Evolutionary conservation across 768 basidiomycete species (phyloP).

Genomic region (Hericium rajendrae): DNA sequence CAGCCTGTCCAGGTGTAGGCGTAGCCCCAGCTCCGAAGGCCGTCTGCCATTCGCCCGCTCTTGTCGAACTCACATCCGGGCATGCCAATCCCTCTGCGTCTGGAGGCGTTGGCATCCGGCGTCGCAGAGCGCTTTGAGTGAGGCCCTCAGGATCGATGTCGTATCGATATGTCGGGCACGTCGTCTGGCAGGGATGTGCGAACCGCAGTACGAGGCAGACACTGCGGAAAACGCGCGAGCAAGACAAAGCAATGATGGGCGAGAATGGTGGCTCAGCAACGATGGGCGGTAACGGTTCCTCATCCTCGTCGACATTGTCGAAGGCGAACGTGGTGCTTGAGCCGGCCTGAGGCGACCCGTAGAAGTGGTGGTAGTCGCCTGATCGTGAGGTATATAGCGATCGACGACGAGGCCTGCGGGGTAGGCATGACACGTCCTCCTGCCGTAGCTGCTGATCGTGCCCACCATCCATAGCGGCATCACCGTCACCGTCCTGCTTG

Average conservation of each 20-base stretch:
- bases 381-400: not conserved
- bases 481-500: not conserved
- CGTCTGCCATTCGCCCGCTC: too few relatives aligned
- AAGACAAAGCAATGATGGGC: constrained; percentile 63
- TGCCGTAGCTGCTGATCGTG: too few relatives aligned
- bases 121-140: constrained; percentile 27
- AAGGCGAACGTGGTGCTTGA: constrained; percentile 4
- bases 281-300: too few relatives aligned
- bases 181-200: constrained; percentile 70
- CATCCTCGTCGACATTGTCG: constrained; percentile 6
- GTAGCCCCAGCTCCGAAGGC: too few relatives aligned
- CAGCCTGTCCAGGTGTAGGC: too few relatives aligned
- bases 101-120: constrained; percentile 3
- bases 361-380: not conserved
- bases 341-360: not conserved
- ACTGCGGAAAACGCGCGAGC: constrained; percentile 19
- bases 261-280: too few relatives aligned
- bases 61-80: too few relatives aligned
- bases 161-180: constrained; percentile 77
- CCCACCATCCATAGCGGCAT: not conserved
- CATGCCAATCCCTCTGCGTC: too few relatives aligned
- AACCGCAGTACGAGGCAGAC: constrained; percentile 70
- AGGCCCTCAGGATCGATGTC: constrained; percentile 74
- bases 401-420: not conserved
- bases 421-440: too few relatives aligned